phyloP scores from a whole-genome alignment of 106 monocot species.

The Hemerocallis citrina region DNA sequence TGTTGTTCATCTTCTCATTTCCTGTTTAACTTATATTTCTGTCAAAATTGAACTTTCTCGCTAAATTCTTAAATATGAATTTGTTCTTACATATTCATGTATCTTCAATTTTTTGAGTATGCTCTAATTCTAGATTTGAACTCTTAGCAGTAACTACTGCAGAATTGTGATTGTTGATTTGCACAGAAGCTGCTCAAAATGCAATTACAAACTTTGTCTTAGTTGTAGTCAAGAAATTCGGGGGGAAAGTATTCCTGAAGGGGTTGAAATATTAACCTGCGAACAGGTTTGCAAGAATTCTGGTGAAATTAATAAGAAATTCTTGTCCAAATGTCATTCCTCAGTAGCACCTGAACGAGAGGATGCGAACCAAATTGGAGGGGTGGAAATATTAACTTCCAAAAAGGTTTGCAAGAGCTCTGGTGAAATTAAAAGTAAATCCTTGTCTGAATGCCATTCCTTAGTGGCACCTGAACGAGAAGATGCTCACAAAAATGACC shows the following conservation, averaged over 20 bases:
- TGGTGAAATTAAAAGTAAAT: constrained; percentile 8
- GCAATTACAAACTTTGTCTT: constrained; percentile 44
- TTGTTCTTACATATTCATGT: not conserved
- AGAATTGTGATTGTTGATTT: constrained; percentile 27
- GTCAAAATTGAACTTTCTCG: not conserved
- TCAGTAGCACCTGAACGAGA: constrained; percentile 5
- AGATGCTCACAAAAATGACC: constrained; percentile 12
- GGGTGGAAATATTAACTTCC: not conserved
- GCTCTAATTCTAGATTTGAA: constrained; percentile 1
- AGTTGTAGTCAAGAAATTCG: constrained; percentile 39
- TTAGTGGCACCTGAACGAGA: constrained; percentile 4
- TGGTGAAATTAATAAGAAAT: constrained; percentile 5
- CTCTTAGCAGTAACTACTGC: constrained; percentile 37
- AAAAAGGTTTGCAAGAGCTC: not conserved
- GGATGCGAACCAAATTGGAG: constrained; percentile 11
- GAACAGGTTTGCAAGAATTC: constrained; percentile 5
- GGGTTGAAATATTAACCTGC: not conserved
- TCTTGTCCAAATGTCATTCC: not conserved
- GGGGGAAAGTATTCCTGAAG: constrained; percentile 5
- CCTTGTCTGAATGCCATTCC: not conserved
- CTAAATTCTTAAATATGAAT: not conserved
- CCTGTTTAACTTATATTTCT: not conserved
- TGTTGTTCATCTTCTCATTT: not conserved
- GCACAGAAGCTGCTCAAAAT: constrained; percentile 43
- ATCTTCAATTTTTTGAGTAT: not conserved